Base-by-base conservation (phyloP, 148 eudicot genomes). In the Chenopodium suecicum region DNA sequence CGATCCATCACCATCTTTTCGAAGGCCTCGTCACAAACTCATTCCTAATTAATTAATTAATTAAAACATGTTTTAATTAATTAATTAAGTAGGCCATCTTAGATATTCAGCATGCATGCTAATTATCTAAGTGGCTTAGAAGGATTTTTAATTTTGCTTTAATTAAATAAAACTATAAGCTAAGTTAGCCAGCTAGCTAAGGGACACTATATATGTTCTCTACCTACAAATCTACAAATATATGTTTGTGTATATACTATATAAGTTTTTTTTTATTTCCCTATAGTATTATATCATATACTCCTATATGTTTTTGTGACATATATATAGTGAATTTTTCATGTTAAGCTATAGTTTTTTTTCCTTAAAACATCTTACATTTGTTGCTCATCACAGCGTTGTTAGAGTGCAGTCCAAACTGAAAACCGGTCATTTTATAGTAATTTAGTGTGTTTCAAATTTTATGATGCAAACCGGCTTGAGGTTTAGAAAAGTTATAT, bases 1-100 rank as follows among this genome's bases (percentile, higher is more conserved):
- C 56, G 85, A 88, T 85, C 94, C 94, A 16, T 60, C 94, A 6
- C 97, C 97, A 29, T 34, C 88, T 17, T 71, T 88, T 60, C 82
- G 34, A 20, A 91, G 87, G 86, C 97, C 94, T 79, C 91, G 88
- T 85, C 89, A 78, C 85, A 92, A 92, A 77, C 94, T 86, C 83
- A 92, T 92, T 37, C 94, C 97, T 32, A 88, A 92, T 82, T 91
- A 79, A 58, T 79, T 41, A 75, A 58, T 79, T 41, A 75, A 29
- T 46, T 27, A 27, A 27, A 27, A 13, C 34, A 16, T 23, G 19
- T 2, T 29, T 47, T 78, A 31, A 44, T 77, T 46, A 64, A 20
- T 66, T 64, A 64, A 20, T 66, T 64, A 29, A 22, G 27, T 25
- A 79, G 20, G 75, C 14, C 76, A 56, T 44, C 29, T 4, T 47